These are phyloP conservation scores for Trichoderma koningii DNA, from an alignment of 2,329 filamentous ascomycete species.

Conservation along the genomic window DNA sequence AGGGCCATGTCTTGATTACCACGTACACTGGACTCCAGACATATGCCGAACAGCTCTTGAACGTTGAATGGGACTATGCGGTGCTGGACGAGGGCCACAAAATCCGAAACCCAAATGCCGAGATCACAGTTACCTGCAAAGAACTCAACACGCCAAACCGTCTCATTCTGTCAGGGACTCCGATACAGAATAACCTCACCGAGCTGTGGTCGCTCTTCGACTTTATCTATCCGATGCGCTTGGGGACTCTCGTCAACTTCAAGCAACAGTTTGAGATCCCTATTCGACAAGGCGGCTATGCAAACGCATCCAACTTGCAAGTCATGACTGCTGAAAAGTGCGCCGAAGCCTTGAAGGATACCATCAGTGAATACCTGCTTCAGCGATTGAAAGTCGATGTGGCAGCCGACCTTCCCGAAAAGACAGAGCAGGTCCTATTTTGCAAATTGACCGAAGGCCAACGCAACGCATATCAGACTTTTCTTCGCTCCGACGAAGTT, in stretches of 20 bases:
- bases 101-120: conserved; percentile 93
- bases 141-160: conserved; percentile 87
- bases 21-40: conserved; percentile 96
- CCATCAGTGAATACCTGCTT: conserved; percentile 89
- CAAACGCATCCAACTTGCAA: conserved; percentile 90
- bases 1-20: conserved; percentile 92
- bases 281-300: conserved; percentile 90
- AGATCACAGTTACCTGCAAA: conserved; percentile 94
- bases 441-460: conserved; percentile 84
- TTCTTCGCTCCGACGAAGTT: conserved; percentile 82
- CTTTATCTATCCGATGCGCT: conserved; percentile 93
- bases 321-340: conserved; percentile 94
- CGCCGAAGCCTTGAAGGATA: conserved; percentile 88
- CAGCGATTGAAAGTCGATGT: conserved; percentile 94
- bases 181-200: conserved; percentile 94
- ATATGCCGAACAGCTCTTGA: conserved; percentile 79
- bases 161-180: conserved; percentile 91
- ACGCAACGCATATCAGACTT: conserved; percentile 76
- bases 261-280: conserved; percentile 90
- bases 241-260: conserved; percentile 90
- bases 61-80: conserved; percentile 87
- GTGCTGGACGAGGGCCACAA: conserved; percentile 97
- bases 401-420: conserved; percentile 88
- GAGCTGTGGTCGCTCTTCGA: conserved; percentile 98
- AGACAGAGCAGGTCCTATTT: conserved; percentile 94